Evolutionary conservation across 306 rosid genomes (phyloP).

Genomic region (Prunus campanulata): DNA sequence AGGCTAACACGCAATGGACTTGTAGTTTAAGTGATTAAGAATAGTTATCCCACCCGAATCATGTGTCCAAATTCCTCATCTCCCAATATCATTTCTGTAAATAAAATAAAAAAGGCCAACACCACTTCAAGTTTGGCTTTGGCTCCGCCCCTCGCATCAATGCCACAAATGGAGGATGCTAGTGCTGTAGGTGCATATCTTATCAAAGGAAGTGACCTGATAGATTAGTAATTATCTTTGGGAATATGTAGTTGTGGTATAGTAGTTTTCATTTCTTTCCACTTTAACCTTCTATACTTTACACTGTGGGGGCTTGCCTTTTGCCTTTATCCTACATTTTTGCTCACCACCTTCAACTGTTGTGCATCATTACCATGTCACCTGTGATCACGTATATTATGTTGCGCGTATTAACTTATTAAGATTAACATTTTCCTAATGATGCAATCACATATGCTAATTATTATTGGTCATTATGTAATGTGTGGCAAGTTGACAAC

Average conservation of each 20-base stretch:
- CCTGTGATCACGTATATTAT: not conserved
- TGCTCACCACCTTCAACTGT: not conserved
- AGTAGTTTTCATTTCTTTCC: not conserved
- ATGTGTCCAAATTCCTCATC: no score
- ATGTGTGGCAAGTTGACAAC: not conserved
- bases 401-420: not conserved
- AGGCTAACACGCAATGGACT: no score
- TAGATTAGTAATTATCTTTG: not conserved
- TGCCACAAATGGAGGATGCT: not conserved
- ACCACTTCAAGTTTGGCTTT: no score
- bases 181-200: not conserved
- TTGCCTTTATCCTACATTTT: not conserved
- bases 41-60: fast-evolving
- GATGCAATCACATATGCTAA: not conserved
- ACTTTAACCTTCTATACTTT: not conserved
- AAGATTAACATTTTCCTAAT: not conserved
- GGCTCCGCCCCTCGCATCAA: not conserved
- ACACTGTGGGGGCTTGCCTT: not conserved
- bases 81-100: no score
- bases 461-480: not conserved
- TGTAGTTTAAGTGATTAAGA: no score
- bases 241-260: not conserved
- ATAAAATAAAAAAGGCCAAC: no score
- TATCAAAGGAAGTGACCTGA: not conserved
- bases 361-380: not conserved